Conservation (phyloP, 805 yeast genomes). For the Starmerella powellii region DNA sequence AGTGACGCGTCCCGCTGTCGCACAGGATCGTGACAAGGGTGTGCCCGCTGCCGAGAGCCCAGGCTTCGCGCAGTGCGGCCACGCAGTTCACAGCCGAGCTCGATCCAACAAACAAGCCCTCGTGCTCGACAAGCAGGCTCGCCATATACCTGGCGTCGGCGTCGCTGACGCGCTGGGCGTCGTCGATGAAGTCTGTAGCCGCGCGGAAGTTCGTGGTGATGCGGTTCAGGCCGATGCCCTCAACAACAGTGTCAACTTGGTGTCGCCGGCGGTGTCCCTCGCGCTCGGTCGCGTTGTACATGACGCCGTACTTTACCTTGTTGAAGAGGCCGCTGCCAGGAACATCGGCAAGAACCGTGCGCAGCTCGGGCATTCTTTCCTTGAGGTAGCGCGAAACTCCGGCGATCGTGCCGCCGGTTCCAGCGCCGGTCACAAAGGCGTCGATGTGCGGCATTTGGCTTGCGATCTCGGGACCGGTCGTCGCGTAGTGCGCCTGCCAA, state of each 20-base stretch:
- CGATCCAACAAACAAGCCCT: slow-evolving; percentile 85
- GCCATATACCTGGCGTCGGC: slow-evolving; percentile 83
- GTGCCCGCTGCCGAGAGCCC: slow-evolving; percentile 43
- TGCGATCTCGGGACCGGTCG: slow-evolving; percentile 92
- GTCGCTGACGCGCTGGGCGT: slow-evolving; percentile 68
- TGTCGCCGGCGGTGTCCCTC: slow-evolving; percentile 93
- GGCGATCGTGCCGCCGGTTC: slow-evolving; percentile 95
- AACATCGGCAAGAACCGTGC: slow-evolving; percentile 75
- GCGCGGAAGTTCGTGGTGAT: slow-evolving; percentile 66
- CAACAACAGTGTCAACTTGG: slow-evolving; percentile 89
- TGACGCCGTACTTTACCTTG: slow-evolving; percentile 76
- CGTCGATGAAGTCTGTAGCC: slow-evolving; percentile 63
- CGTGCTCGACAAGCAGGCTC: slow-evolving; percentile 60
- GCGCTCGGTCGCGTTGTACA: slow-evolving; percentile 78
- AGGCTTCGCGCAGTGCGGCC: slow-evolving; percentile 60
- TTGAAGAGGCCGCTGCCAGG: slow-evolving; percentile 90
- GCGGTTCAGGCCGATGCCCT: slow-evolving; percentile 86
- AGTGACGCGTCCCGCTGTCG: slow-evolving; percentile 82
- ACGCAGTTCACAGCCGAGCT: slow-evolving; percentile 91
- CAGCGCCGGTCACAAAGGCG: slow-evolving; percentile 79
- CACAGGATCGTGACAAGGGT: slow-evolving; percentile 76
- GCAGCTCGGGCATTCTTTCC: slow-evolving; percentile 34
- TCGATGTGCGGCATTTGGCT: slow-evolving; percentile 55
- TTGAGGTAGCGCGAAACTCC: slow-evolving; percentile 75
- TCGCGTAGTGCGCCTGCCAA: slow-evolving; percentile 68